phyloP scores from a whole-genome alignment of 805 yeast species.

The Candida broadrunensis region DNA sequence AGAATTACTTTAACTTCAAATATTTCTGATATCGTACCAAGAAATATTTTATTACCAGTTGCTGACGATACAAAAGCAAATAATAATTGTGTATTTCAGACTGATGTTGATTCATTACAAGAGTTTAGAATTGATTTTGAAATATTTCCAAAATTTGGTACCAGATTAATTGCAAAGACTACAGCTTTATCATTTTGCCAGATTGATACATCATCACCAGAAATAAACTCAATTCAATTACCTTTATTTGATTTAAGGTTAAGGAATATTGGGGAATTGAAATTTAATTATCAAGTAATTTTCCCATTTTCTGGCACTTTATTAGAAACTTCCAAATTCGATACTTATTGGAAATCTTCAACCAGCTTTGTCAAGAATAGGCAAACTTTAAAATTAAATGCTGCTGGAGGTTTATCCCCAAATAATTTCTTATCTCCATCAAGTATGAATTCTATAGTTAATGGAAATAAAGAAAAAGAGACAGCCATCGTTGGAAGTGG shows the following conservation, averaged over 20 bases:
- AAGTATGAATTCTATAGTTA: constrained; percentile 6
- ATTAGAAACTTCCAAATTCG: constrained; percentile 86
- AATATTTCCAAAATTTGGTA: constrained; percentile 91
- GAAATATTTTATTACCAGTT: constrained; percentile 78
- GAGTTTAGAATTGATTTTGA: constrained; percentile 81
- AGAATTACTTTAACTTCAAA: constrained; percentile 79
- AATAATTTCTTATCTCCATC: constrained; percentile 38
- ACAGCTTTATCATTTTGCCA: constrained; percentile 62
- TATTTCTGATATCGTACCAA: constrained; percentile 79
- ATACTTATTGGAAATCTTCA: constrained; percentile 92
- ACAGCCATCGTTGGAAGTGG: not conserved
- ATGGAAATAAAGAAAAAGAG: not conserved
- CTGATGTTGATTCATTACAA: constrained; percentile 61
- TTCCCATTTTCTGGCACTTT: constrained; percentile 85
- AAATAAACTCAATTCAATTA: constrained; percentile 42
- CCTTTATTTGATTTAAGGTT: constrained; percentile 83
- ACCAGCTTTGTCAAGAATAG: constrained; percentile 51
- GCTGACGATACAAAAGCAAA: constrained; percentile 53
- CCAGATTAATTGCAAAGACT: constrained; percentile 85
- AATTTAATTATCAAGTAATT: constrained; percentile 76
- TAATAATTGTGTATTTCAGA: constrained; percentile 75
- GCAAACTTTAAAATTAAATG: constrained; percentile 25
- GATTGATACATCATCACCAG: constrained; percentile 38
- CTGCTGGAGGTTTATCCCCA: constrained; percentile 41
- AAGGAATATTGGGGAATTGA: constrained; percentile 76